Base-by-base conservation (phyloP, 768 basidiomycete genomes). In the Auricularia sp. region DNA sequence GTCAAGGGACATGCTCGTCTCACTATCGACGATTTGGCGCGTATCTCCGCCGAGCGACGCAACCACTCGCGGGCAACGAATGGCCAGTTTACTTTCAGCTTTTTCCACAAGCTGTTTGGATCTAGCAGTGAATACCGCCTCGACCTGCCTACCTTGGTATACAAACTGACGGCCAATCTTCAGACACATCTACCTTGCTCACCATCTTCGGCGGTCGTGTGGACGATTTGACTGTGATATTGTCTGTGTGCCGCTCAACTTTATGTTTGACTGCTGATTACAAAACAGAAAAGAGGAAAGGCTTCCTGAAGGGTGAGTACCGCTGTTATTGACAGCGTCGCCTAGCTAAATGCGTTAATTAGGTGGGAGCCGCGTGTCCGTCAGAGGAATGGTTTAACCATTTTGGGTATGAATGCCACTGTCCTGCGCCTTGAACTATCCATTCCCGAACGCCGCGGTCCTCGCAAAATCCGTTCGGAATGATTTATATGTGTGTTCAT, bases 191-290 rank as follows among this genome's bases (percentile, higher is more conserved):
- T 0, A 86, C 87, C 0, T 67, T 91, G 61, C 72, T 87, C n/a
- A 81, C 81, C 1, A 83, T 87, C 63, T 86, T 89, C 67, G 91
- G 87, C 4, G 87, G 88, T 1, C 77, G 79, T n/a, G 70, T 86
- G 4, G 73, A 77, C 7, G 86, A 87, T 64, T 68, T 91, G 44
- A 74, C 80, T 44, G 67, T 79, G 0, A 69, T 89, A 58, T 72
- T 92, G 56, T 59, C 16, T 7, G 56, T 59, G 33, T 34, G 29
- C 56, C 23, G 12, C 11, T 59, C 56, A 10, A 29, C 11, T 18
- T 59, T 29, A 59, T 33, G 8, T 33, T 29, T 8, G 33, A 10
- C 5, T 10, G 23, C 56, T 59, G 23, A 59, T 23, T 59, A 8
- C 8, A 10, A n/a, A 12, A 29, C 34, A 59, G 56, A n/a, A 71